These are phyloP conservation scores for Hanseniaspora lachancei DNA, from an alignment of 805 yeast genomes.

Conservation along the genomic window DNA sequence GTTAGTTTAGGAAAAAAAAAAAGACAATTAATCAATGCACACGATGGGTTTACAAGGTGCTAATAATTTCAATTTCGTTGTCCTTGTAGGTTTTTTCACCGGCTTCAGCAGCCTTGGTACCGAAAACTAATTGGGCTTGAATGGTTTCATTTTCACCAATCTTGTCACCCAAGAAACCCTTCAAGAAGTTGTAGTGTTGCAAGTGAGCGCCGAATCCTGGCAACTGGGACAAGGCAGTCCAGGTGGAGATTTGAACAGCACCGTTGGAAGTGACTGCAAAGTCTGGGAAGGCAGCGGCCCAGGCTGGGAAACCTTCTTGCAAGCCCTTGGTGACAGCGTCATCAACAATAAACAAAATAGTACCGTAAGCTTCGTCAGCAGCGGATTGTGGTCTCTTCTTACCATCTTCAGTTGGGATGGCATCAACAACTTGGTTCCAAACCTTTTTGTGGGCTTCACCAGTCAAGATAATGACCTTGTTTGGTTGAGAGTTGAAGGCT, in stretches of 20 bases:
- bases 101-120: conserved; percentile 30
- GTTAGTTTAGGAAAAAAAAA: neutral
- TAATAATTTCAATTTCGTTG: conserved; percentile 31
- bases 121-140: conserved; percentile 40
- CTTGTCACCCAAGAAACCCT: conserved; percentile 29
- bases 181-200: conserved; percentile 40
- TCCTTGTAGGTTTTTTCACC: conserved; percentile 33
- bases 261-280: conserved; percentile 38
- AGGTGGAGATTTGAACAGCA: conserved; percentile 38
- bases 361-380: conserved; percentile 37
- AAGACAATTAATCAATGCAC: neutral
- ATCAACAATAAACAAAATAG: conserved; percentile 39
- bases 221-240: conserved; percentile 34
- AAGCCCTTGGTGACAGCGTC: conserved; percentile 28
- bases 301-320: conserved; percentile 33
- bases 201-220: conserved; percentile 38
- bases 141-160: conserved; percentile 35
- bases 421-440: conserved; percentile 33
- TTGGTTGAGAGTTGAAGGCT: conserved; percentile 39
- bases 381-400: conserved; percentile 33
- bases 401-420: conserved; percentile 29
- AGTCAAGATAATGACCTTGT: conserved; percentile 36
- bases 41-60: neutral
- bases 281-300: conserved; percentile 34
- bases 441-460: conserved; percentile 35